phyloP scores from a whole-genome alignment of 768 basidiomycete genomes.

The Inosperma sp. region DNA sequence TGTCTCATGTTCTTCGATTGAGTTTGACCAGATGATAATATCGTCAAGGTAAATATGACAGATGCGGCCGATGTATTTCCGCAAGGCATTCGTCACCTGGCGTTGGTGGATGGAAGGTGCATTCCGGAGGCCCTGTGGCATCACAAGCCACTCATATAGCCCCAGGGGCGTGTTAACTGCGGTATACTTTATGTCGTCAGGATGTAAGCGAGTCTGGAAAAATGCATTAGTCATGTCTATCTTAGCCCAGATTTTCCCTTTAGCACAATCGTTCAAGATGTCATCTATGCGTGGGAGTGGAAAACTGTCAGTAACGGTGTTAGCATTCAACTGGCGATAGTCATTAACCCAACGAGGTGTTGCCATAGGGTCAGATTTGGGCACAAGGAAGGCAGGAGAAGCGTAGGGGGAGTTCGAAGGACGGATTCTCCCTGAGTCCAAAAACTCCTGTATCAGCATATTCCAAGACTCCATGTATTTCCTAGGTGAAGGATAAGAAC shows the following conservation, averaged over 20 bases:
- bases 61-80: slow-evolving; percentile 8
- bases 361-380: slow-evolving; percentile 17
- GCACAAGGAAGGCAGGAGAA: slow-evolving; percentile 33
- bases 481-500: slow-evolving; percentile 29
- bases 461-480: slow-evolving; percentile 33
- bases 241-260: too few species aligned
- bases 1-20: slow-evolving; percentile 13
- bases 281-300: slow-evolving; percentile 28
- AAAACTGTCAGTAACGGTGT: slow-evolving; percentile 19
- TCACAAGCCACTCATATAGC: slow-evolving; percentile 35
- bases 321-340: slow-evolving; percentile 20
- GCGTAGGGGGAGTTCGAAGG: slow-evolving; percentile 27
- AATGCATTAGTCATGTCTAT: slow-evolving; percentile 10
- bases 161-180: slow-evolving; percentile 34
- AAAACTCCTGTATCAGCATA: slow-evolving; percentile 29
- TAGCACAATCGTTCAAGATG: slow-evolving; percentile 31
- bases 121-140: slow-evolving; percentile 24
- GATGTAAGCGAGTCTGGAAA: slow-evolving; percentile 4
- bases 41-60: slow-evolving; percentile 22
- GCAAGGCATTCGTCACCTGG: slow-evolving; percentile 19
- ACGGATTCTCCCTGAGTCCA: slow-evolving; percentile 28
- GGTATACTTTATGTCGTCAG: slow-evolving; percentile 17
- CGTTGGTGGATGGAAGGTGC: slow-evolving; percentile 27
- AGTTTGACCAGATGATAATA: slow-evolving; percentile 15
- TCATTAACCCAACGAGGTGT: slow-evolving; percentile 32